Base-by-base conservation (phyloP, 371 early-diverging fungal genomes). In the Mucor ambiguus region DNA sequence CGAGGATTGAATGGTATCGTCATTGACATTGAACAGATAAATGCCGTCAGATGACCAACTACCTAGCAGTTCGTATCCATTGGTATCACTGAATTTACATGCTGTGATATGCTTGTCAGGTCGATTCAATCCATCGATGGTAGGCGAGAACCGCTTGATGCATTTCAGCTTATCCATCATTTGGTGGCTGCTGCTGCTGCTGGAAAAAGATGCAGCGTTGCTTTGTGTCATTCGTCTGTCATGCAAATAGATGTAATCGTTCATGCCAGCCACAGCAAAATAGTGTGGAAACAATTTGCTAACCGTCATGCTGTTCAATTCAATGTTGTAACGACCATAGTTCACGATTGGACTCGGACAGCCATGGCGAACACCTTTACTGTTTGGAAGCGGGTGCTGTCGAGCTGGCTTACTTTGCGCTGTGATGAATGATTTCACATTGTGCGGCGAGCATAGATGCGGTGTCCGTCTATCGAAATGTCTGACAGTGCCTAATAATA, bases 401-500 rank as follows among this genome's bases (percentile, higher is more conserved):
- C 63, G 52, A 12, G 75, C 60, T 0, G 71, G 70, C 54, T 61
- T 60, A 18, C 64, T 65, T 37, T 60, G 41, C 1, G 70, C 68
- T 2, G 70, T 67, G n/a, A 75, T 56, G n/a, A 74, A 75, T 1
- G 74, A 70, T 12, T 71, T 63, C 1, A 71, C 62, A 33, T 49
- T 66, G 30, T 79, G 79, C 0, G 61, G 70, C 37, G 70, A 67
- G 62, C 84, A 80, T 3, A 41, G 48, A 62, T 83, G 81, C 24
- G 78, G 78, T 41, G 72, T 74, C 3, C 92, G 78, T 10, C 87
- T 69, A 69, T 91, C 92, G 72, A 86, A 89, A 26, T 87, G 86
- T 7, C 88, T 80, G 2, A 89, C 87, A 11, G 87, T 87, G 3
- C 84, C 83, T 85, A 62, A 16, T 35, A n/a, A n/a, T n/a, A n/a